These are phyloP conservation scores for Chenopodium quinoa DNA, from an alignment of 148 eudicot species.

Conservation along the genomic window DNA sequence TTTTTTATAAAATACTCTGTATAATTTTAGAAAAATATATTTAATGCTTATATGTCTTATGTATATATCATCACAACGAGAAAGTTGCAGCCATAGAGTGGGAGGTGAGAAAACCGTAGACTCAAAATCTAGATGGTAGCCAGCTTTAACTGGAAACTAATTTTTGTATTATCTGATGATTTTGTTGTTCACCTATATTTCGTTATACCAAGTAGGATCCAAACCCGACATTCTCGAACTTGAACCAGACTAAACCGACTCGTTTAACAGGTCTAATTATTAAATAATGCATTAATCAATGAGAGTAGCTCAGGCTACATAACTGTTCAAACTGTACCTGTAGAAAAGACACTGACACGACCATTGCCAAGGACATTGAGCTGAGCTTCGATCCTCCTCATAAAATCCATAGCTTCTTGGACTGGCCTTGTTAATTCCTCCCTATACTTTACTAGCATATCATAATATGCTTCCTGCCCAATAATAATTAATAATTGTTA, in stretches of 20 bases:
- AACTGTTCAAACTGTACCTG: slow-evolving; percentile 40
- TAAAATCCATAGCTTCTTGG: slow-evolving; percentile 95
- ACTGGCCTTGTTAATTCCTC: slow-evolving; percentile 86
- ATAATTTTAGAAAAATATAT: too few species aligned
- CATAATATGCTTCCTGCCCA: slow-evolving; percentile 82
- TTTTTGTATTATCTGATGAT: not conserved
- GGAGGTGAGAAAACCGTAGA: not conserved
- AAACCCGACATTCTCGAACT: too few species aligned
- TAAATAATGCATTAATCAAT: not conserved
- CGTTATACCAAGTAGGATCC: too few species aligned
- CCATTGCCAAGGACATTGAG: slow-evolving; percentile 59
- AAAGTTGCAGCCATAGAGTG: not conserved
- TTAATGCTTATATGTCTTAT: too few species aligned
- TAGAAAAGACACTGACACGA: slow-evolving; percentile 49
- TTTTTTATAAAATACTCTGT: too few species aligned
- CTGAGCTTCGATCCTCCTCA: slow-evolving; percentile 77
- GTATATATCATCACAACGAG: not conserved
- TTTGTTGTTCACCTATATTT: not conserved
- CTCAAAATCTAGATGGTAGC: not conserved
- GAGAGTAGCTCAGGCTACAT: too few species aligned
- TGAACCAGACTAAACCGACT: too few species aligned
- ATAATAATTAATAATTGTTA: not conserved
- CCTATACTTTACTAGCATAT: slow-evolving; percentile 84
- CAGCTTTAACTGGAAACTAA: not conserved
- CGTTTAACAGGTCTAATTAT: too few species aligned